These are phyloP conservation scores for Rhinocladiella similis DNA, from an alignment of 2,329 filamentous ascomycete species.

Conservation along the genomic window DNA sequence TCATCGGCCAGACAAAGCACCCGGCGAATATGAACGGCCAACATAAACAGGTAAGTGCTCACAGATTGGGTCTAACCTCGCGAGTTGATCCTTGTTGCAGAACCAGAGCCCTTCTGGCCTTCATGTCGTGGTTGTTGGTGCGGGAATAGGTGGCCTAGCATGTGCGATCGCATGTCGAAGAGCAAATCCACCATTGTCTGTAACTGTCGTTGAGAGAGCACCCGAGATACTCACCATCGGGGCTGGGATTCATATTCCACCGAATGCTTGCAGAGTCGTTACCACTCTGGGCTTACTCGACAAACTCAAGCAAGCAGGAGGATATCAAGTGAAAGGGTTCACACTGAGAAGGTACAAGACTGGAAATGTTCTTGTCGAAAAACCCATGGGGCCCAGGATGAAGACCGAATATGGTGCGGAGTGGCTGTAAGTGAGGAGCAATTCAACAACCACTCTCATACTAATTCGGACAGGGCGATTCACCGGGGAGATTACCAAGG, in stretches of 20 bases:
- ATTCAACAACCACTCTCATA: too few species aligned
- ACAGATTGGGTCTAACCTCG: too few species aligned
- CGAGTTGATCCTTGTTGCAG: background rate
- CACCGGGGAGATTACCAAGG: constrained; percentile 31
- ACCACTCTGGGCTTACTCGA: constrained; percentile 22
- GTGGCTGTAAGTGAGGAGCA: constrained; percentile 28
- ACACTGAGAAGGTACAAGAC: constrained; percentile 25
- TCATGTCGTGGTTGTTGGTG: constrained; percentile 36
- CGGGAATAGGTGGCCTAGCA: constrained; percentile 44
- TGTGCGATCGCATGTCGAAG: constrained; percentile 32
- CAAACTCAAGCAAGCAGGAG: constrained; percentile 21
- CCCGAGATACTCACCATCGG: constrained; percentile 27
- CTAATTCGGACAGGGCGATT: constrained; percentile 25
- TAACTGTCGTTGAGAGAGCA: constrained; percentile 29
- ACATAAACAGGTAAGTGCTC: too few species aligned
- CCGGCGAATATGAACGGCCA: too few species aligned
- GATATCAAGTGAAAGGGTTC: constrained; percentile 12
- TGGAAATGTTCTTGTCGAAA: constrained; percentile 25
- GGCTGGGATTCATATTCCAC: constrained; percentile 34
- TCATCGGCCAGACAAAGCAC: too few species aligned
- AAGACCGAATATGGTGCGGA: constrained; percentile 28
- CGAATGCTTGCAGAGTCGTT: constrained; percentile 30
- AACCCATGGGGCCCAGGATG: constrained; percentile 29
- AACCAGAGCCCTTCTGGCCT: background rate
- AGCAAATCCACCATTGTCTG: constrained; percentile 20